A percentile compares a stretch with the other conserved stretches of the same genome.
These are phyloP conservation scores for Amauroascus niger DNA, from an alignment of 2,329 filamentous ascomycete species.

Conservation along the genomic window DNA sequence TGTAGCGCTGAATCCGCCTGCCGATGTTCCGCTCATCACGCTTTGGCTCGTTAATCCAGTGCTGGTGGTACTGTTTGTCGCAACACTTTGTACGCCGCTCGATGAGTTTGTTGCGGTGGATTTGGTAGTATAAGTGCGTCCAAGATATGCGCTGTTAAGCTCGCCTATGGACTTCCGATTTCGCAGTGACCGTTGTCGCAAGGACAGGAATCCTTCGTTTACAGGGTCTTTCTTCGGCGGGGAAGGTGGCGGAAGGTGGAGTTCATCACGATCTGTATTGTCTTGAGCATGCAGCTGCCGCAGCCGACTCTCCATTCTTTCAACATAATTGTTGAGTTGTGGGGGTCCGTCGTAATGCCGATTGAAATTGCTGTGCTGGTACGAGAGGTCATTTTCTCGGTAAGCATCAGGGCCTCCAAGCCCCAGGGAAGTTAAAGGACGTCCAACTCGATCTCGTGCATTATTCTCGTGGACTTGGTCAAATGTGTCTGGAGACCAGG, in stretches of 20 bases:
- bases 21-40: slow-evolving; percentile 87
- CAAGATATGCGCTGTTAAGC: slow-evolving; percentile 57
- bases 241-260: slow-evolving; percentile 49
- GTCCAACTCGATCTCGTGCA: slow-evolving; percentile 31
- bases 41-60: slow-evolving; percentile 73
- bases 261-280: slow-evolving; percentile 35
- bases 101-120: slow-evolving; percentile 75
- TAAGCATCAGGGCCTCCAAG: slow-evolving; percentile 44
- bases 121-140: slow-evolving; percentile 77
- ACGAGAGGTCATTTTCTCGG: slow-evolving; percentile 46
- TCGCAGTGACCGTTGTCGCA: slow-evolving; percentile 30
- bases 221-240: slow-evolving; percentile 46
- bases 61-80: slow-evolving; percentile 56
- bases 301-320: slow-evolving; percentile 80
- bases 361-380: slow-evolving; percentile 45
- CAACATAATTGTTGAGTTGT: slow-evolving; percentile 74
- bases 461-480: slow-evolving; percentile 40
- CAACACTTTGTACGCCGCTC: slow-evolving; percentile 57
- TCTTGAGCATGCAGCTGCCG: slow-evolving; percentile 55
- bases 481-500: slow-evolving; percentile 89
- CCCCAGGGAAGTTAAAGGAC: slow-evolving; percentile 67
- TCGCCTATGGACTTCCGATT: slow-evolving; percentile 56
- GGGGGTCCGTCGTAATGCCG: slow-evolving; percentile 51
- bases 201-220: slow-evolving; percentile 35
- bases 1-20: slow-evolving; percentile 83